Conservation (phyloP, 1,139 yeast genomes). For the Zygosaccharomyces pseudobailii region DNA sequence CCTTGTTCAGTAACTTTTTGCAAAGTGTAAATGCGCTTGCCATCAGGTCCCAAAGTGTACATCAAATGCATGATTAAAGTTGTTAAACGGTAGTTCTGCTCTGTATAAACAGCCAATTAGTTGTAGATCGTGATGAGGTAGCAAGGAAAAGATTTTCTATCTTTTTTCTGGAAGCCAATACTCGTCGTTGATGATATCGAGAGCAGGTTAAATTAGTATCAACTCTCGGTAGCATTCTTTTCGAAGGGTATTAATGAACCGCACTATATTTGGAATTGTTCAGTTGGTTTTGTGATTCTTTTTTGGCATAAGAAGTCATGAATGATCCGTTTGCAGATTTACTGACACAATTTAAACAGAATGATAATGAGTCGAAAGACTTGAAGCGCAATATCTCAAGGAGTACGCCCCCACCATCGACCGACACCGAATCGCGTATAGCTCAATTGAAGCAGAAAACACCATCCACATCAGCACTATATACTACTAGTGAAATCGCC, state of each 20-base stretch:
- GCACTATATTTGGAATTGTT: too few species aligned
- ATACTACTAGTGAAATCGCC: conserved; percentile 1
- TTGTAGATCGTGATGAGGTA: neutral
- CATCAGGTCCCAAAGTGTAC: conserved; percentile 93
- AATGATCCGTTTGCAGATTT: conserved; percentile 45
- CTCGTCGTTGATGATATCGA: too few species aligned
- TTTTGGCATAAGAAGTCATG: neutral
- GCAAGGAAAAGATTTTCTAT: neutral
- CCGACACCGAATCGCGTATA: neutral
- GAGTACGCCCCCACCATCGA: neutral
- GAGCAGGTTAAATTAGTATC: neutral
- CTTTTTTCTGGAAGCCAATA: neutral
- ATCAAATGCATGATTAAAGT: conserved; percentile 79
- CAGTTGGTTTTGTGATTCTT: too few species aligned
- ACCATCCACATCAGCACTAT: conserved; percentile 5
- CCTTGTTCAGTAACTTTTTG: conserved; percentile 76
- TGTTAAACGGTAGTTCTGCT: neutral
- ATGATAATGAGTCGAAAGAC: neutral
- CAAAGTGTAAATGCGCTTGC: conserved; percentile 92
- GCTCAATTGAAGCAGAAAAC: neutral
- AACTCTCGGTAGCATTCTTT: neutral
- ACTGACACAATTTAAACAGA: conserved; percentile 32
- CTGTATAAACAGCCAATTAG: too few species aligned
- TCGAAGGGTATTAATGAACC: too few species aligned
- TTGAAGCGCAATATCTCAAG: neutral